Evolutionary conservation across 2,329 filamentous ascomycete species (phyloP), one percentile per base, ranked within the genome.

Genomic region (Plectosphaerella plurivora): DNA sequence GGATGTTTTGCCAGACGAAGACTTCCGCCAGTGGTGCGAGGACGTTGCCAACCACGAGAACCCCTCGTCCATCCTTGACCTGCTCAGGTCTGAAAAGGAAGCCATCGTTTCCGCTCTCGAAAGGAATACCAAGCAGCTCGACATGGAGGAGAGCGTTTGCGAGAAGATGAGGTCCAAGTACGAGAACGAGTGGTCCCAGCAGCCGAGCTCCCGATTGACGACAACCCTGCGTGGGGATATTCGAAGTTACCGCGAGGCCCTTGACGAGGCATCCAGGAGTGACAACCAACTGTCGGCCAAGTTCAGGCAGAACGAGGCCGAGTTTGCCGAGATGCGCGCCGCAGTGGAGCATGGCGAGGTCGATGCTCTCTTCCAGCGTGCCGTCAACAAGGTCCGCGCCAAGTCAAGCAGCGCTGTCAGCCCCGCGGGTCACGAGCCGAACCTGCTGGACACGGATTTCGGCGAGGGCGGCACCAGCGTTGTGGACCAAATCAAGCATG

Each of bases 151-250:
- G 72, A 95, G 90, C 52, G 90, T 97, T 0, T 99, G 94, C 67
- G 94, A 99, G 69, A 99, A 97, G 76, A 99, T 99, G 94, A 84
- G 94, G 46, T 95, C 91, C 12, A 99, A 99, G 68, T 97, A 97
- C 66, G 92, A 93, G 51, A 81, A 79, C 25, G 93, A 97, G 51
- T 99, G 94, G 94, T 96, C 91, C 16, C 94, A 99, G 63, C 94
- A 99, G 64, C 94, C 94, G 11, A 97, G 93, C 66, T 90, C 89
- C 33, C 81, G 90, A 52, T 79, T 99, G 41, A 99, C 93, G 1
- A 86, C 89, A 4, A 97, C 93, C 0, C 73, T 99, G 48, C 83
- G 92, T 51, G 87, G 84, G 53, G 94, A 99, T 65, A 88, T 97
- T 50, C 81, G 88, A 55, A 93, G 88, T 63, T 97, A 97, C 65